Evolutionary conservation across 2,329 filamentous ascomycete species (phyloP).

Genomic region (Trichoderma koningiopsis): DNA sequence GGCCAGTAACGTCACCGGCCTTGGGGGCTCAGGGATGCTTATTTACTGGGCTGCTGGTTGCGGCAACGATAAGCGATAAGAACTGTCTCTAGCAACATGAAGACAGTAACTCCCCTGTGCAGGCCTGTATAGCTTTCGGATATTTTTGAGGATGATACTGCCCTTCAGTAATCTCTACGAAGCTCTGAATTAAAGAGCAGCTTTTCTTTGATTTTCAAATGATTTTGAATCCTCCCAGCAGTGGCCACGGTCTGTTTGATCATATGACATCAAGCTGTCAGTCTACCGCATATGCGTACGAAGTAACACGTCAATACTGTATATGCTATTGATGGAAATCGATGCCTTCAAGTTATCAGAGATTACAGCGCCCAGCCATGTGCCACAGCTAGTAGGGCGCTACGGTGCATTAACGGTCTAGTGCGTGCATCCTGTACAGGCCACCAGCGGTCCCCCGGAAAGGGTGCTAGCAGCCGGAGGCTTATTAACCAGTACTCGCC

Average conservation of each 20-base stretch:
- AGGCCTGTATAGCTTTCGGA: too few species aligned
- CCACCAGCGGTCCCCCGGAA: neutral
- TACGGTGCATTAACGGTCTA: neutral
- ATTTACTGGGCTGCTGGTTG: neutral
- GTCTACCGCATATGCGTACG: neutral
- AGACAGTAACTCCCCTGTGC: too few species aligned
- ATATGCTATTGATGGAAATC: neutral
- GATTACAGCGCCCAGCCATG: neutral
- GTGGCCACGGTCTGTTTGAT: neutral
- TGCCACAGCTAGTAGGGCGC: neutral
- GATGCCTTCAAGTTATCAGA: neutral
- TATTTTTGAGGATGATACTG: neutral
- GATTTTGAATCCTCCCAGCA: neutral
- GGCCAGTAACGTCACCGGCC: constrained; percentile 21
- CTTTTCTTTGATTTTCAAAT: too few species aligned
- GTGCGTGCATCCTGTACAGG: neutral
- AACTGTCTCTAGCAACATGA: neutral
- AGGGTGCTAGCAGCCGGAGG: neutral
- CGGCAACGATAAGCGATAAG: constrained; percentile 24
- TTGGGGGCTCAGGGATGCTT: neutral
- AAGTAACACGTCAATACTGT: neutral
- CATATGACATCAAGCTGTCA: neutral
- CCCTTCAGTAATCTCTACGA: neutral
- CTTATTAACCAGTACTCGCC: neutral
- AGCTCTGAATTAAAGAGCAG: neutral